phyloP scores from a whole-genome alignment of 768 basidiomycete species.

The Hygrocybe coccinea region DNA sequence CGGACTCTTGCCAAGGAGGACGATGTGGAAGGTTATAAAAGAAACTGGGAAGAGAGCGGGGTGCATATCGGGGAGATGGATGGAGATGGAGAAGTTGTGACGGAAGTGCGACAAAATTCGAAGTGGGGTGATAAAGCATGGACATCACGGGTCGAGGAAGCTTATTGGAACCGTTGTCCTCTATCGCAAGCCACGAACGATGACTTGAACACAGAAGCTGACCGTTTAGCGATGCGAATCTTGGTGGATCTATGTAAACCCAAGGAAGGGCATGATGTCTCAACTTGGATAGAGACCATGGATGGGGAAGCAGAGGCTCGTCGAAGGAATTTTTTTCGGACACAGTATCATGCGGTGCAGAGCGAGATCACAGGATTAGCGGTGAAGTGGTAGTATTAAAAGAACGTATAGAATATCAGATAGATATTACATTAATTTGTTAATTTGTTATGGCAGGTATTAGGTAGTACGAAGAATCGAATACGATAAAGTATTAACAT shows the following conservation, averaged over 20 bases:
- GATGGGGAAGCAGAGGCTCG: constrained; percentile 41
- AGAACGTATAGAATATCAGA: neutral
- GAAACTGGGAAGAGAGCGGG: constrained; percentile 59
- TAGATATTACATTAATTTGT: constrained; percentile 7
- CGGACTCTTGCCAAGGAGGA: constrained; percentile 10
- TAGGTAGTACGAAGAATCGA: neutral
- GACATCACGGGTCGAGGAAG: constrained; percentile 73
- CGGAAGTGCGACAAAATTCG: constrained; percentile 40
- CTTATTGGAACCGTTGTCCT: constrained; percentile 65
- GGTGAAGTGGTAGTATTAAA: constrained; percentile 57
- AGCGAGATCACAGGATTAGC: constrained; percentile 75
- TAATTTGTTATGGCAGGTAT: neutral
- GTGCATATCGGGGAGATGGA: constrained; percentile 30
- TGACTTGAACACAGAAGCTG: constrained; percentile 2
- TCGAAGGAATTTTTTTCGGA: constrained; percentile 57
- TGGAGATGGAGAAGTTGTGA: constrained; percentile 12
- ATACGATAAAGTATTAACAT: constrained; percentile 8
- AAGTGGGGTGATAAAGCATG: constrained; percentile 83
- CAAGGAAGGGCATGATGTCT: neutral
- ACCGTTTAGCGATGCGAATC: constrained; percentile 2
- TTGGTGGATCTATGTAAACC: constrained; percentile 8
- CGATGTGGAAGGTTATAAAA: constrained; percentile 61
- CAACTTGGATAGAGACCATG: constrained; percentile 1
- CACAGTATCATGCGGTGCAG: constrained; percentile 79
- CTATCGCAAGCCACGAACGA: constrained; percentile 3